Evolutionary conservation across 2,329 filamentous ascomycete species (phyloP), one percentile per base, ranked within the genome.

Genomic region (Emmonsiellopsis sp.): DNA sequence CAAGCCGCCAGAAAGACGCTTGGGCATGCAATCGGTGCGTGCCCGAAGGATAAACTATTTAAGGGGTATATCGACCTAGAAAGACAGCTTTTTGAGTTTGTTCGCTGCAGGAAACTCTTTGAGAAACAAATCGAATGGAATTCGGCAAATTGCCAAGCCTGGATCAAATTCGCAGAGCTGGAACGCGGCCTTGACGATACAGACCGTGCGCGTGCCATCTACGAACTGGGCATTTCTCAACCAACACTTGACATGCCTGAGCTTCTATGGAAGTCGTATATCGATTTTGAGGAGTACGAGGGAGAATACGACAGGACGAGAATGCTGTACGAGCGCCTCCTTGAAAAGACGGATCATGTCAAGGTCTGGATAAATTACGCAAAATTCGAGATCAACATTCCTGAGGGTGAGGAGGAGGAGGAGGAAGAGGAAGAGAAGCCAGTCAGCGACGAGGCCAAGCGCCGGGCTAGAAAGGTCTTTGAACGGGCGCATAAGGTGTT

Each of bases 341-440:
- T 98, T 43, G 79, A 89, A 64, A 96, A 94, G 82, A 95, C 93
- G n/a, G 86, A 93, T 65, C 93, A 98, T 67, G 90, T 96, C 77
- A 98, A 97, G 77, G 93, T 98, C 56, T 98, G 93, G 93, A 95
- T 93, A 70, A 92, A 88, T 69, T 98, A 92, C 73, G 93, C 93
- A n/a, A 88, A 94, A 69, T 97, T 98, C 66, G 93, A 98, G 72
- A 89, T 97, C 75, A 92, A 93, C 68, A 84, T 95, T 0, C 89
- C 90, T 44, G 90, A 95, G 54, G 80, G 76, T 10, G 77, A 81
- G 16, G 82, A 82, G 51, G 81, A 86, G 42, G 84, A 79, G 20
- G 77, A 77, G 2, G 75, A 80, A 16, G 73, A 85, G 72, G 79
- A 80, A 45, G 80, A 79, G 54, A 71, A 71, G 42, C 74, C 78